A percentile compares a stretch with the other conserved stretches of the same genome.
Evolutionary conservation across 495 filamentous ascomycete genomes (phyloP).

Genomic region (Poronia punctata): DNA sequence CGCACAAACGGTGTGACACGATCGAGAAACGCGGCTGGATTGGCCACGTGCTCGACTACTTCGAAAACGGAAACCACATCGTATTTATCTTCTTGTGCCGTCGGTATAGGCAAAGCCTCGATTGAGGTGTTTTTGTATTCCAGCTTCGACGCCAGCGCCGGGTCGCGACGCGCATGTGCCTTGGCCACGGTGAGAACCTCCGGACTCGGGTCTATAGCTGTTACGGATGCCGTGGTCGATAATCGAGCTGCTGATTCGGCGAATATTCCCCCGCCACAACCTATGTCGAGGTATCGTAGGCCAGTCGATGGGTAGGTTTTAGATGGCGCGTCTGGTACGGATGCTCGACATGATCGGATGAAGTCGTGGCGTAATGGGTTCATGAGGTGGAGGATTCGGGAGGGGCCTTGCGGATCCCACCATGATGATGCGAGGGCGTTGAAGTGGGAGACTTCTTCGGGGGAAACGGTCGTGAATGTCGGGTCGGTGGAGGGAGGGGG

Average conservation of each 20-base stretch:
- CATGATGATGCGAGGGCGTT: conserved; percentile 84
- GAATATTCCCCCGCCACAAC: conserved; percentile 95
- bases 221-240: conserved; percentile 55
- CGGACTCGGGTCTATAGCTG: conserved; percentile 76
- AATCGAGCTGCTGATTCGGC: conserved; percentile 85
- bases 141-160: conserved; percentile 56
- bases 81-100: conserved; percentile 36
- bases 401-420: conserved; percentile 96
- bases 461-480: conserved; percentile 64
- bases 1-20: conserved; percentile 63
- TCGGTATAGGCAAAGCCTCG: conserved; percentile 53
- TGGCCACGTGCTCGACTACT: conserved; percentile 84
- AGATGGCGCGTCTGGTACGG: conserved; percentile 27
- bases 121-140: conserved; percentile 64
- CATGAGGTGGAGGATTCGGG: conserved; percentile 91
- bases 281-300: conserved; percentile 79
- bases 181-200: conserved; percentile 75
- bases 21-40: conserved; percentile 63
- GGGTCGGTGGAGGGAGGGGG: conserved; percentile 15
- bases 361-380: conserved; percentile 95
- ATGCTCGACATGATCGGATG: conserved; percentile 62
- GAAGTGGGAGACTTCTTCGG: conserved; percentile 88
- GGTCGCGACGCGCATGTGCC: conserved; percentile 59
- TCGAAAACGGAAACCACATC: conserved; percentile 87
- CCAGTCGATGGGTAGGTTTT: conserved; percentile 9